These are phyloP conservation scores for Phialemonium atrogriseum DNA, from an alignment of 2,329 filamentous ascomycete species.

Conservation along the genomic window DNA sequence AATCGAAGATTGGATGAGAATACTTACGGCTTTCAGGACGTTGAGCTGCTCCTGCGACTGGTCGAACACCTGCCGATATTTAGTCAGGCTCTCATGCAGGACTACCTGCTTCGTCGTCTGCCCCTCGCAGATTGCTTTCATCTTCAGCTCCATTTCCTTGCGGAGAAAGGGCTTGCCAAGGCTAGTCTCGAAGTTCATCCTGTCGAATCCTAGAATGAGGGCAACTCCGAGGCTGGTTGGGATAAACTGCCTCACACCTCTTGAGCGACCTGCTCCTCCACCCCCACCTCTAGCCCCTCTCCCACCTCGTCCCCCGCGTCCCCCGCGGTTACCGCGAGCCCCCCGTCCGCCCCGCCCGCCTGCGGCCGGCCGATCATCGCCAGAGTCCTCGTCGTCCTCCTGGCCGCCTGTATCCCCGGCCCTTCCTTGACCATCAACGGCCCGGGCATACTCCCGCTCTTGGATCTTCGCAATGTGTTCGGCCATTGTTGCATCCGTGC, in stretches of 20 bases:
- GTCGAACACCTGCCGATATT: constrained; percentile 80
- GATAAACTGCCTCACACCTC: constrained; percentile 78
- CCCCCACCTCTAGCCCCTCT: constrained; percentile 28
- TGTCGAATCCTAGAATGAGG: constrained; percentile 88
- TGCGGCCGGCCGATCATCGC: constrained; percentile 26
- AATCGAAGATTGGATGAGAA: constrained; percentile 7
- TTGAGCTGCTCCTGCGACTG: constrained; percentile 71
- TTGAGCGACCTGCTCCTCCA: constrained; percentile 33
- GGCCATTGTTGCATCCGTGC: constrained; percentile 97
- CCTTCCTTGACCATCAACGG: constrained; percentile 36
- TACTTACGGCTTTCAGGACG: constrained; percentile 52
- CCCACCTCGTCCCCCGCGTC: constrained; percentile 25
- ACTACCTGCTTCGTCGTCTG: constrained; percentile 66
- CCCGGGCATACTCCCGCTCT: constrained; percentile 75
- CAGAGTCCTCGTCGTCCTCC: constrained; percentile 29
- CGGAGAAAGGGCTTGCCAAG: constrained; percentile 91
- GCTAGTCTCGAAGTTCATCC: constrained; percentile 86
- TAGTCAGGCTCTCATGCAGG: constrained; percentile 72
- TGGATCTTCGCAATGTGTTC: constrained; percentile 97
- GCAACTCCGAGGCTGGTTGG: constrained; percentile 87
- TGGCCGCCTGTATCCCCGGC: constrained; percentile 2
- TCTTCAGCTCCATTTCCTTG: constrained; percentile 95
- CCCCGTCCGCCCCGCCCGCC: constrained; percentile 39
- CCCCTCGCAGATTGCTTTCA: constrained; percentile 95
- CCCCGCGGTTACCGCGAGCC: constrained; percentile 32